Evolutionary conservation across 2,329 filamentous ascomycete genomes (phyloP), one percentile per base, ranked within the genome.

Genomic region (Cercospora sojina): DNA sequence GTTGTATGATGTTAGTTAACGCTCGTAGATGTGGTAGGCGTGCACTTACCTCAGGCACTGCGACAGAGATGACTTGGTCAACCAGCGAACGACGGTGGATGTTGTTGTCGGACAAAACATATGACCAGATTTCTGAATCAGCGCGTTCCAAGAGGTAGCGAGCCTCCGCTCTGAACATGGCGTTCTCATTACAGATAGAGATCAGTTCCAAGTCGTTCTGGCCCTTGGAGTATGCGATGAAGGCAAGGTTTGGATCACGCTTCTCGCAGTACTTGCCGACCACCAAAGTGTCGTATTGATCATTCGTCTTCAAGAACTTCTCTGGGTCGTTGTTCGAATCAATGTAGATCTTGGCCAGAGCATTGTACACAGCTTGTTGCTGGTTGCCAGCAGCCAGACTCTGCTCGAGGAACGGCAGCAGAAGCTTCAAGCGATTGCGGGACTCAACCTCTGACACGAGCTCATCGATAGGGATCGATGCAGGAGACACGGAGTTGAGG

Each of bases 201-300:
- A 99, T 94, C 64, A 99, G 87, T 81, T 99, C 96, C 32, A 99
- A 82, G 76, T 99, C 95, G 72, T 99, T 99, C 80, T 97, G 92
- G 20, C 95, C 95, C 84, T 99, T 99, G 74, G 89, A 87, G 80
- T 97, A 99, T 69, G 93, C 91, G 77, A 98, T 97, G 80, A 91
- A 97, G 3, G 92, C 94, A 63, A 99, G 84, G 78, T 97, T 97
- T 69, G 95, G 95, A 75, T 99, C 95, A 35, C 95, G 91, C 87
- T 98, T 98, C 84, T 97, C 94, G 78, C 94, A 99, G 84, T 99
- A 99, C 82, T 97, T 97, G 79, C 95, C 95, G 64, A 99, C 92
- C 25, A 85, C 87, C 47, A 98, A 83, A 3, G 95, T 92, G 77
- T 99, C 95, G 73, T 99, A 99, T 78, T 95, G 88, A 75, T 97